These are phyloP conservation scores for Sonneratia caseolaris DNA, from an alignment of 345 rosid genomes.

Conservation along the genomic window DNA sequence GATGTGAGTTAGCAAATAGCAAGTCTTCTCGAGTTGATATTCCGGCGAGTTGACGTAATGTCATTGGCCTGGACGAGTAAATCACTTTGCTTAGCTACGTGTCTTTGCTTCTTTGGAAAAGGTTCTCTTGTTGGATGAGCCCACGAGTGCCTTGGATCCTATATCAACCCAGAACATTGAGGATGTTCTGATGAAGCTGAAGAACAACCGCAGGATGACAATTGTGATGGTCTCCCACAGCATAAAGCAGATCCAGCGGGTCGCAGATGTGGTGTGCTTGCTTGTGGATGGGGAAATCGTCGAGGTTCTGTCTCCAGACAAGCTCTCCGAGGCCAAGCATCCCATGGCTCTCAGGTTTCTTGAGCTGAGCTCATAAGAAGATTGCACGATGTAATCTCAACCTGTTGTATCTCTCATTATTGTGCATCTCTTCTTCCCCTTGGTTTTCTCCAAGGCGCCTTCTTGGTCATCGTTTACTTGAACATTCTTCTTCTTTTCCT, in stretches of 20 bases:
- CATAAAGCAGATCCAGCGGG: constrained; percentile 80
- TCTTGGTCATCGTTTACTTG: neutral
- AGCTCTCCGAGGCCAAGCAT: constrained; percentile 61
- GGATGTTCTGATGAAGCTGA: constrained; percentile 66
- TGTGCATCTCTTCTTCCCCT: neutral
- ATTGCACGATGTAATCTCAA: neutral
- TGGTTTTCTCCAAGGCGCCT: neutral
- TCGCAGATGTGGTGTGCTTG: constrained; percentile 73
- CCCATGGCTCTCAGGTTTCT: constrained; percentile 75
- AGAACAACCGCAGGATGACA: constrained; percentile 55
- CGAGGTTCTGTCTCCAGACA: constrained; percentile 58
- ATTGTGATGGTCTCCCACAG: constrained; percentile 74
- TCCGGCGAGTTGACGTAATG: no score
- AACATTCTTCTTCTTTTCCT: neutral
- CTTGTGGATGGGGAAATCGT: constrained; percentile 71
- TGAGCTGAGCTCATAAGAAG: constrained; percentile 28
- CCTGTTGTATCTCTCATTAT: neutral
- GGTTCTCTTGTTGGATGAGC: constrained; percentile 76
- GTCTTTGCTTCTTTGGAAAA: neutral
- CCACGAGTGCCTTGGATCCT: constrained; percentile 83
- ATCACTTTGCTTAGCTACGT: neutral
- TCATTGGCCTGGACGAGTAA: neutral
- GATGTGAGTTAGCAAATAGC: constrained; percentile 26
- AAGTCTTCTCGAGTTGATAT: no score
- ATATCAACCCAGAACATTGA: constrained; percentile 78